Conservation (phyloP, 164 flowering plant genomes). For the Malania oleifera region DNA sequence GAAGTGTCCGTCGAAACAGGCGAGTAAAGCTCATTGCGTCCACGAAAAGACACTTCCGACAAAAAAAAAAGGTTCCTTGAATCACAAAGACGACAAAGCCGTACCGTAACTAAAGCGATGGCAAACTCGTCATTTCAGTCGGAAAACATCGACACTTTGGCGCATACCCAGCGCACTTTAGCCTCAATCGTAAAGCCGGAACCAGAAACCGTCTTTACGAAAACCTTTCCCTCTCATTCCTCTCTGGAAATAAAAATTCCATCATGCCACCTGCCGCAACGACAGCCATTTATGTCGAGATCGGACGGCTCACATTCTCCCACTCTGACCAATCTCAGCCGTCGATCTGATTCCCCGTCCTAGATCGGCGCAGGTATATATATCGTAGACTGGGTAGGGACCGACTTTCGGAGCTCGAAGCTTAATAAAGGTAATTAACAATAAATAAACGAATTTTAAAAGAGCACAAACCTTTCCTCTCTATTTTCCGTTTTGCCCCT, state of each 20-base stretch:
- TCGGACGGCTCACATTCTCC: conserved; percentile 16
- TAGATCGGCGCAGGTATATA: conserved; percentile 9
- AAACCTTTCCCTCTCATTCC: not conserved
- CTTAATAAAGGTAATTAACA: too few species aligned
- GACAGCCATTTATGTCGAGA: conserved; percentile 7
- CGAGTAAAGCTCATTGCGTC: too few species aligned
- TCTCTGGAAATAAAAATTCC: conserved; percentile 3
- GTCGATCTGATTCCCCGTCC: conserved; percentile 7
- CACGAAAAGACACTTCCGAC: too few species aligned
- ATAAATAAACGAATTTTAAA: not conserved
- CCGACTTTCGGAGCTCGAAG: not conserved
- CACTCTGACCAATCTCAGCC: not conserved
- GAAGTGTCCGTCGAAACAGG: too few species aligned
- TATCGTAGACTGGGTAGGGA: conserved; percentile 1
- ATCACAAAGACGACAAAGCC: not conserved
- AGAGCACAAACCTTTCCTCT: not conserved
- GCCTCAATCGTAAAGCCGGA: not conserved
- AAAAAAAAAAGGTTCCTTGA: too few species aligned
- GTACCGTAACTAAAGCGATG: not conserved
- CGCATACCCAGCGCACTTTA: too few species aligned
- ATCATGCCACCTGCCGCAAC: conserved; percentile 9
- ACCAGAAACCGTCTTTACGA: conserved; percentile 1
- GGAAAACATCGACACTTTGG: too few species aligned
- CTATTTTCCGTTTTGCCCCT: conserved; percentile 17
- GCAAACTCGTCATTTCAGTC: not conserved